Base-by-base conservation (phyloP, 208 protist species). In the Acanthamoeba sp. region DNA sequence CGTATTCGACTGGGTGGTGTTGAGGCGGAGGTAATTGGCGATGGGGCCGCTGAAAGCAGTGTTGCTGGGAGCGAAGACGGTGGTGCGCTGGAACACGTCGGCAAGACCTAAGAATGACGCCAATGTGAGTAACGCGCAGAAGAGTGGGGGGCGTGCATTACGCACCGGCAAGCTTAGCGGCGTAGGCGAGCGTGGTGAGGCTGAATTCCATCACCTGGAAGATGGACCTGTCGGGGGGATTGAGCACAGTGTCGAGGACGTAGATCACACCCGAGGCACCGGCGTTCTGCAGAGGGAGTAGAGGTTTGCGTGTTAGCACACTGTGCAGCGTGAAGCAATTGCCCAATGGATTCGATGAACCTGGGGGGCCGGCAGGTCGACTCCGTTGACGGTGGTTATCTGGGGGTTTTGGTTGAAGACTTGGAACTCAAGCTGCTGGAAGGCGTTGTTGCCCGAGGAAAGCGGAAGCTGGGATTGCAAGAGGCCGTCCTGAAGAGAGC, bases 1-100 rank as follows among this genome's bases (percentile, higher is more conserved):
- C 84, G n/a, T 66, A 29, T 62, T 71, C 10, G 84, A 91, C 36
- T 91, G 10, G 84, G 20, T 91, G 84, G 84, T 91, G 55, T 91
- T 91, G 84, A 91, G 84, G 22, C 62, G 32, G 9, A 91, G 84
- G 52, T 91, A 91, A 22, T 71, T 27, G 20, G 84, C 84, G n/a
- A 91, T 38, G n/a, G 84, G 84, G 34, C 84, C 52, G n/a, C 48
- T 40, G 84, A 91, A 91, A 29, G 84, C 84, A 18, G 24, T 20
- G 40, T 91, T 40, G 36, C 7, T 34, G 38, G 84, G 84, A 9
- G 84, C 55, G 38, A 91, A 91, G 57, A 62, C 84, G 20, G 84
- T 91, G 10, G 84, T 48, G 50, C 66, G 9, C 42, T 91, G 4
- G 24, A 66, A 14, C 4, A 66, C 50, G 52, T n/a, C 29, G 24